phyloP scores from a whole-genome alignment of 805 yeast genomes.

The Yarrowia phangngaensis region DNA sequence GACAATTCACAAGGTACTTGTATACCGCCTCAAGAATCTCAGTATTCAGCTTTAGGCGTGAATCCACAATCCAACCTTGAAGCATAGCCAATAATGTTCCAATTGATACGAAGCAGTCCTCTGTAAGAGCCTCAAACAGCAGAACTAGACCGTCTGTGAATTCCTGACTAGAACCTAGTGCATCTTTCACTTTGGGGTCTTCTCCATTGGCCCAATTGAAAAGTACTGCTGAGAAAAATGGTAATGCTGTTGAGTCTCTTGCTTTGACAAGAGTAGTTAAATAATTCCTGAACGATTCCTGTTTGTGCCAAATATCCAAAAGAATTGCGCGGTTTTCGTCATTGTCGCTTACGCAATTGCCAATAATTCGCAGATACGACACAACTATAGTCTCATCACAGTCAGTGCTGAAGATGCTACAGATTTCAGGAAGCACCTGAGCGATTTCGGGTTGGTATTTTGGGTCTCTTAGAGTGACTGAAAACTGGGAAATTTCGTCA shows the following conservation, averaged over 20 bases:
- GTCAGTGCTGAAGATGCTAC: conserved; percentile 4
- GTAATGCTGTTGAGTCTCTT: background rate
- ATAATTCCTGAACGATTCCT: conserved; percentile 8
- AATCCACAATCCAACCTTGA: conserved; percentile 6
- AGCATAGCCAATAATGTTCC: conserved; percentile 15
- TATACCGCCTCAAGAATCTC: background rate
- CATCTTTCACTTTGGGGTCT: background rate
- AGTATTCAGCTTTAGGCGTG: background rate
- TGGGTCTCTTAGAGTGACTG: conserved; percentile 1
- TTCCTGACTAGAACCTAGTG: background rate
- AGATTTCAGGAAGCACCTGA: conserved; percentile 9
- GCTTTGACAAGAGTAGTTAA: background rate
- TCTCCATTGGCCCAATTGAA: conserved; percentile 24
- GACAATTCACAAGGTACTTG: conserved; percentile 4
- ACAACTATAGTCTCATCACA: background rate
- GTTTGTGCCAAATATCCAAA: conserved; percentile 5
- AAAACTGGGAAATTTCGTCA: conserved; percentile 1
- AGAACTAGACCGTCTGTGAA: conserved; percentile 1
- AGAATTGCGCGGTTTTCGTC: conserved; percentile 3
- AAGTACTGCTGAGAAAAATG: conserved; percentile 11
- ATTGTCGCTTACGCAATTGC: conserved; percentile 15
- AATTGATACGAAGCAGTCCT: conserved; percentile 1
- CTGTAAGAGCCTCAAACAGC: conserved; percentile 9
- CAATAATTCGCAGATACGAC: conserved; percentile 11
- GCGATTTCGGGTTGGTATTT: conserved; percentile 1